Evolutionary conservation across 306 rosid genomes (phyloP).

Genomic region (Quercus aquifolioides): DNA sequence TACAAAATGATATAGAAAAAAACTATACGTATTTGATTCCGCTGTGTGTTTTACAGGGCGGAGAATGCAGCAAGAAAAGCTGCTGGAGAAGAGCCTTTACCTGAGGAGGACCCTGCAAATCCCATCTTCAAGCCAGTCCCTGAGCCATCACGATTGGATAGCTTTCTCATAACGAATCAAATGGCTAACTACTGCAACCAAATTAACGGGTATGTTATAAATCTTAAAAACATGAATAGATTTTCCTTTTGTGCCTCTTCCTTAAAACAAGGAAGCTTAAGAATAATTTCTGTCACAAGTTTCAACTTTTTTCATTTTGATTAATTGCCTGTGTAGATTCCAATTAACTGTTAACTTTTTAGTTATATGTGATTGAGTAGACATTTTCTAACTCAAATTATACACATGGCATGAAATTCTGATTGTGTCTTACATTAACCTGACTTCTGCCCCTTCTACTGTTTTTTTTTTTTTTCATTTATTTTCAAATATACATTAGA

Average conservation of each 20-base stretch:
- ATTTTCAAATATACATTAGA: not conserved
- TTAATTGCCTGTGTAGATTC: not conserved
- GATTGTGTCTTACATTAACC: not conserved
- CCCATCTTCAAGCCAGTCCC: conserved; percentile 81
- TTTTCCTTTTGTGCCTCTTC: not conserved
- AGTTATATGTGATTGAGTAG: not conserved
- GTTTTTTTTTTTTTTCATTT: not conserved
- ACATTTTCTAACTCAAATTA: not conserved
- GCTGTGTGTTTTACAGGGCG: conserved; percentile 42
- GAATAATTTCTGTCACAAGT: not conserved
- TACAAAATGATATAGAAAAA: not conserved
- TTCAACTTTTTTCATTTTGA: not conserved
- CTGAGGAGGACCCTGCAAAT: conserved; percentile 94
- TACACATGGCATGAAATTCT: not conserved
- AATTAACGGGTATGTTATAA: conserved; percentile 77
- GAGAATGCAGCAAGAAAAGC: conserved; percentile 78
- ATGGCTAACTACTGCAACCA: conserved; percentile 93
- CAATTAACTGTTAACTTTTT: not conserved
- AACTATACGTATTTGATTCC: not conserved
- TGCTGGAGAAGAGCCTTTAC: conserved; percentile 87
- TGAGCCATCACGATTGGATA: conserved; percentile 92
- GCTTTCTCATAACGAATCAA: conserved; percentile 95
- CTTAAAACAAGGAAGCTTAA: not conserved
- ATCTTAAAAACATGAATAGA: not conserved
- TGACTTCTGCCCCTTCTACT: not conserved